Conservation (phyloP, 768 basidiomycete species). For the Chiua virens region DNA sequence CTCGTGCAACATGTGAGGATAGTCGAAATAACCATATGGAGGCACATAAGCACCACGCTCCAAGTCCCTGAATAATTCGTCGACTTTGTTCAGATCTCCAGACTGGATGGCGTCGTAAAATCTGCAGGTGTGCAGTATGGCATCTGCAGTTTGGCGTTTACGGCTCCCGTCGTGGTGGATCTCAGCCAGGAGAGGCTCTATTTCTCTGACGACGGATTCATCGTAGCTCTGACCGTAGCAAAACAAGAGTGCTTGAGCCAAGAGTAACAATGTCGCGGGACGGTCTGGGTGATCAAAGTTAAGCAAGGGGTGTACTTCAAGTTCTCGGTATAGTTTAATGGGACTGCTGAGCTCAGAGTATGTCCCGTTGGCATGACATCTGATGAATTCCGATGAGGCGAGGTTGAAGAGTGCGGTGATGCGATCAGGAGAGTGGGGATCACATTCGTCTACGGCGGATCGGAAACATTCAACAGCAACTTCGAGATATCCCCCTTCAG, state of each 20-base stretch:
- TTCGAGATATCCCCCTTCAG: background rate
- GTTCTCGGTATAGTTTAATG: slow-evolving; percentile 3
- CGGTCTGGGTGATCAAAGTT: slow-evolving; percentile 5
- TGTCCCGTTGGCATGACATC: background rate
- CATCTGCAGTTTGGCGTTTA: no score
- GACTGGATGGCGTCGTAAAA: no score
- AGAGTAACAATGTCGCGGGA: background rate
- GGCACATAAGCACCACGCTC: no score
- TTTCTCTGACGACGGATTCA: no score
- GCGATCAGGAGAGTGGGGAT: background rate
- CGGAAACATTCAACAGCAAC: no score
- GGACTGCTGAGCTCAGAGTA: background rate
- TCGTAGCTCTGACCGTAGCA: background rate
- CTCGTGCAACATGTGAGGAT: no score
- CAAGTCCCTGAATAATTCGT: no score
- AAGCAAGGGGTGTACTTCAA: slow-evolving; percentile 12
- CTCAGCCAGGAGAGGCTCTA: no score
- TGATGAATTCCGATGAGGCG: slow-evolving; percentile 1
- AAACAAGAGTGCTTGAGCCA: slow-evolving; percentile 1
- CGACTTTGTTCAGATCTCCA: no score
- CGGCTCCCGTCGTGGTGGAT: no score
- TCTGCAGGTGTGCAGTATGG: no score
- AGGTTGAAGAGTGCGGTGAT: slow-evolving; percentile 12
- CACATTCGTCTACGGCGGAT: slow-evolving; percentile 3
- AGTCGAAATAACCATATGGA: no score